Evolutionary conservation across 2,329 filamentous ascomycete genomes (phyloP).

Genomic region (Neofusicoccum umdonicola): DNA sequence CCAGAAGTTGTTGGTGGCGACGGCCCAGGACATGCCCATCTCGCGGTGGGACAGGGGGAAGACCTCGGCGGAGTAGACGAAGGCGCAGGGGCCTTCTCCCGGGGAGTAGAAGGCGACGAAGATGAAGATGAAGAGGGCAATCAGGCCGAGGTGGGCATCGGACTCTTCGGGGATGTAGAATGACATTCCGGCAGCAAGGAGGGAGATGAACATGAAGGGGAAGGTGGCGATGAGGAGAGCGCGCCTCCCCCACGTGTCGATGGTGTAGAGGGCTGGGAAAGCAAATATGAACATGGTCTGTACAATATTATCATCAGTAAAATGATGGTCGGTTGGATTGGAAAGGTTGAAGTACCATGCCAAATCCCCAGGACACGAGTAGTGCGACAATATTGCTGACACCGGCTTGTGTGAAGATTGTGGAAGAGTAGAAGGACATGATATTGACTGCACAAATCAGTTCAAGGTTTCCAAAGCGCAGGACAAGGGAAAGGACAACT

Average conservation of each 20-base stretch:
- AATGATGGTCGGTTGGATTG: slow-evolving; percentile 25
- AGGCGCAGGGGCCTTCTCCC: slow-evolving; percentile 29
- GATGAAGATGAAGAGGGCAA: slow-evolving; percentile 47
- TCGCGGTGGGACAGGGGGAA: slow-evolving; percentile 39
- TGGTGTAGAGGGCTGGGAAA: slow-evolving; percentile 46
- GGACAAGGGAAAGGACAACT: slow-evolving; percentile 8
- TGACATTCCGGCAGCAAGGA: slow-evolving; percentile 48
- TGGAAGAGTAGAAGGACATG: neutral
- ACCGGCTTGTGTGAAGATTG: slow-evolving; percentile 31
- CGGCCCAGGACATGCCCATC: slow-evolving; percentile 42
- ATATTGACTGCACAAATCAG: slow-evolving; percentile 25
- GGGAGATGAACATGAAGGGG: slow-evolving; percentile 49
- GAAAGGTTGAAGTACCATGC: no score
- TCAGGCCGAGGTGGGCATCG: slow-evolving; percentile 27
- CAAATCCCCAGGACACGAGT: no score
- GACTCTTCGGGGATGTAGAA: slow-evolving; percentile 32
- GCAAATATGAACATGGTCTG: slow-evolving; percentile 47
- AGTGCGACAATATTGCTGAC: neutral
- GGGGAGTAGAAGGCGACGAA: slow-evolving; percentile 54
- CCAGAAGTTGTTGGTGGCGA: slow-evolving; percentile 42
- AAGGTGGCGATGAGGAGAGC: slow-evolving; percentile 47
- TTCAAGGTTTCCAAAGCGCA: slow-evolving; percentile 28
- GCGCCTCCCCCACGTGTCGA: slow-evolving; percentile 40
- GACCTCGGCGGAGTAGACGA: slow-evolving; percentile 38
- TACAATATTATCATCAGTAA: slow-evolving; percentile 40